phyloP scores from a whole-genome alignment of 2,329 filamentous ascomycete species.

The Pezicula carpinea region DNA sequence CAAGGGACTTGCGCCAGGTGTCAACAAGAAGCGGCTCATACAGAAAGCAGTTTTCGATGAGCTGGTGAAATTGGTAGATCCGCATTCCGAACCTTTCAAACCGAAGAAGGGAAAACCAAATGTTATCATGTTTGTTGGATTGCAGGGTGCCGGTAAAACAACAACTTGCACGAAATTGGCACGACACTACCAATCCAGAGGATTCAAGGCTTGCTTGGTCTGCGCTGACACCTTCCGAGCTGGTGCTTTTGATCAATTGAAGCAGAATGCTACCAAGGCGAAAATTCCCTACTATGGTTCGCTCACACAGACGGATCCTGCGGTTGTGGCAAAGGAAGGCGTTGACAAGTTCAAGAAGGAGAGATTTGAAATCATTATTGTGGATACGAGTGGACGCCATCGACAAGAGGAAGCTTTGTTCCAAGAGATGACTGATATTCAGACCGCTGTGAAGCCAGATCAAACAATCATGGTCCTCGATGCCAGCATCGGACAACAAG shows the following conservation, averaged over 20 bases:
- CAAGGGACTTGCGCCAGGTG: constrained; percentile 81
- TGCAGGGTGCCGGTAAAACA: constrained; percentile 96
- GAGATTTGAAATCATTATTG: constrained; percentile 95
- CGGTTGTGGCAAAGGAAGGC: constrained; percentile 87
- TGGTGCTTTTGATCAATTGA: constrained; percentile 95
- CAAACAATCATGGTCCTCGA: constrained; percentile 99
- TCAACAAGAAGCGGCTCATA: constrained; percentile 98
- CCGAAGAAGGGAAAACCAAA: constrained; percentile 95
- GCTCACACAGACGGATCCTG: constrained; percentile 92
- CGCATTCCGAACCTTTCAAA: constrained; percentile 91
- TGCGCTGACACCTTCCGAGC: constrained; percentile 98
- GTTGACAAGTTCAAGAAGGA: constrained; percentile 99
- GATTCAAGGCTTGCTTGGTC: constrained; percentile 88
- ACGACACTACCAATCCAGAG: constrained; percentile 86
- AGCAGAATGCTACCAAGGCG: constrained; percentile 97
- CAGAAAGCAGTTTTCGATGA: constrained; percentile 98
- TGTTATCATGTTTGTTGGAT: constrained; percentile 98
- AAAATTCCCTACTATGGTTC: constrained; percentile 99
- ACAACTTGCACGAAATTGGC: constrained; percentile 98
- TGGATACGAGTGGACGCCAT: constrained; percentile 93
- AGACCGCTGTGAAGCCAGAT: constrained; percentile 81
- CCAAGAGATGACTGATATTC: constrained; percentile 96
- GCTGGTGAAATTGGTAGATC: constrained; percentile 90
- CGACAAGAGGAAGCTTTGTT: constrained; percentile 93
- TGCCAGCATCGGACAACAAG: constrained; percentile 92